phyloP scores from a whole-genome alignment of 495 filamentous ascomycete genomes.

The Parachaetomium inaequale region DNA sequence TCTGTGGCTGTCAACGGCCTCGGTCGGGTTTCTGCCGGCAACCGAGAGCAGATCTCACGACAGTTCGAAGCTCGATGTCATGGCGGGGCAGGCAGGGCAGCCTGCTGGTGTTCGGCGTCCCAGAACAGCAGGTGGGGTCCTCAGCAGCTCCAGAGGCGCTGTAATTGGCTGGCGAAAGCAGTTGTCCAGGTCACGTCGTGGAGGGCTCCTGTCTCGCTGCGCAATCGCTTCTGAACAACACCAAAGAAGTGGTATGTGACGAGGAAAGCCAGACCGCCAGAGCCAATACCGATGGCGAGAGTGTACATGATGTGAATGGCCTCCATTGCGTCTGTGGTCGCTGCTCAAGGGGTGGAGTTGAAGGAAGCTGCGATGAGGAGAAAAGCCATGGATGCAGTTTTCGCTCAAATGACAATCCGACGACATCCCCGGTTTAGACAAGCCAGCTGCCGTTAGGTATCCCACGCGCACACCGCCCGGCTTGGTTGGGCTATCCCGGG shows the following conservation, averaged over 20 bases:
- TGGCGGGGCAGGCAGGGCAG: conserved; percentile 7
- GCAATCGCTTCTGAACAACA: neutral
- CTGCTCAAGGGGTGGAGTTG: neutral
- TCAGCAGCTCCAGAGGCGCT: too few relatives aligned
- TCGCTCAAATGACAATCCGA: neutral
- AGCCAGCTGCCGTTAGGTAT: neutral
- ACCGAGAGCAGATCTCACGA: neutral
- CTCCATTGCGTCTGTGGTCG: neutral
- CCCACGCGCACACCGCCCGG: neutral
- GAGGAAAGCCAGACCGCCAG: conserved; percentile 16
- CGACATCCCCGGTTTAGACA: neutral
- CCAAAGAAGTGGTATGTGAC: conserved; percentile 11
- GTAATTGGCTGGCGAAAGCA: neutral
- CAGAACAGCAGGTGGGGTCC: conserved; percentile 16
- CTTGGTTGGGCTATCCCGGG: neutral
- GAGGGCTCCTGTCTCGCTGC: neutral
- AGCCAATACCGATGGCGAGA: conserved; percentile 13
- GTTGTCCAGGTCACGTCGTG: neutral
- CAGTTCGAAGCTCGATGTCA: conserved; percentile 1
- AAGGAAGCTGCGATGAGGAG: too few relatives aligned
- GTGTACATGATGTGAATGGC: conserved; percentile 12
- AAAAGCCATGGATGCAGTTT: too few relatives aligned
- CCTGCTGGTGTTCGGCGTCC: conserved; percentile 3
- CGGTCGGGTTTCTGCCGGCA: neutral
- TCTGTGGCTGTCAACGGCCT: neutral